Conservation (phyloP, 2,329 filamentous ascomycete species). For the Botryosphaeria dothidea region DNA sequence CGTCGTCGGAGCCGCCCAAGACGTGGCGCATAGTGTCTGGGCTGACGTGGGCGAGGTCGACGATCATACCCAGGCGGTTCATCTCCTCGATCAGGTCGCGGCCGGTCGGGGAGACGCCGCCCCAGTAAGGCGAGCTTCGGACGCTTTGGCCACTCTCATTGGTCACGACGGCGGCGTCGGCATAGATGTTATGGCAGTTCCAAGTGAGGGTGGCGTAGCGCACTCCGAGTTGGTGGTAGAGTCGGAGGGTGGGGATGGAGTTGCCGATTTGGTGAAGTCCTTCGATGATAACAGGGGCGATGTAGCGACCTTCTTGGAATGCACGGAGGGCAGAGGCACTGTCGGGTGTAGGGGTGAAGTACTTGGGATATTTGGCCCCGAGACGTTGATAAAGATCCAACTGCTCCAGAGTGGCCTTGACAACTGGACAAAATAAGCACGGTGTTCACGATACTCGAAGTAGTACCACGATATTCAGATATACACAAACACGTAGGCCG, state of each 20-base stretch:
- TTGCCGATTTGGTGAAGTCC: conserved; percentile 95
- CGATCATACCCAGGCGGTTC: conserved; percentile 93
- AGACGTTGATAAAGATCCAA: conserved; percentile 72
- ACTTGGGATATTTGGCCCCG: conserved; percentile 61
- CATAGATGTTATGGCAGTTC: conserved; percentile 89
- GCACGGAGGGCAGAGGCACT: conserved; percentile 62
- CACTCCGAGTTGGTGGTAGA: conserved; percentile 76
- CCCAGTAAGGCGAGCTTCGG: conserved; percentile 60
- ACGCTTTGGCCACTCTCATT: conserved; percentile 42
- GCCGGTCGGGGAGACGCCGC: conserved; percentile 72
- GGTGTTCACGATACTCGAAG: too few species aligned
- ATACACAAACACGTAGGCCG: too few species aligned
- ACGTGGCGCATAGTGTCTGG: conserved; percentile 85
- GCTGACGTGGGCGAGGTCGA: conserved; percentile 80
- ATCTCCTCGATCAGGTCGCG: conserved; percentile 76
- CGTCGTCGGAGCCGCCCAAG: conserved; percentile 56
- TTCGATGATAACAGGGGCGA: conserved; percentile 49
- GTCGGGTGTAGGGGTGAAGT: conserved; percentile 66
- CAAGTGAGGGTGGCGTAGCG: conserved; percentile 88
- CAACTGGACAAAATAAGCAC: conserved; percentile 44
- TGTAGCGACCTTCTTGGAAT: conserved; percentile 37
- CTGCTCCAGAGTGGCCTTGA: conserved; percentile 70
- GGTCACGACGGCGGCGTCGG: conserved; percentile 74
- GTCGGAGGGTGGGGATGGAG: conserved; percentile 71
- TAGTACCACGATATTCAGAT: too few species aligned